Evolutionary conservation across 2,329 filamentous ascomycete genomes (phyloP).

Genomic region (Epicoccum nigrum): DNA sequence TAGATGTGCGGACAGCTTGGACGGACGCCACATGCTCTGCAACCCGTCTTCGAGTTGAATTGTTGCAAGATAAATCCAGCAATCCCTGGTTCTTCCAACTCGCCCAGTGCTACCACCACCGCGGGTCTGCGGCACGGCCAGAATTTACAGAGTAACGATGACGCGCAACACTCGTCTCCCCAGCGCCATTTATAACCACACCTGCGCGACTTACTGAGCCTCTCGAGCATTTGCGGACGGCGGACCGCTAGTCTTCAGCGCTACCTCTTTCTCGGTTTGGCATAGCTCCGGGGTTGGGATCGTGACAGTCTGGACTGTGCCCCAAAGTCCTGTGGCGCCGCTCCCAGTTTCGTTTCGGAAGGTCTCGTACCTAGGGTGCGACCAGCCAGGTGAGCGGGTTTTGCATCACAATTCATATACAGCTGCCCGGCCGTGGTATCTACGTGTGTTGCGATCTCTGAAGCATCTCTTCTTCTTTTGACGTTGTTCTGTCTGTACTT

Average conservation of each 20-base stretch:
- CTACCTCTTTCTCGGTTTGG: slow-evolving; percentile 8
- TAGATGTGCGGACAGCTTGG: neutral
- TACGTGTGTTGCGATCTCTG: neutral
- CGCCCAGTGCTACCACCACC: neutral
- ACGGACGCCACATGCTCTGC: neutral
- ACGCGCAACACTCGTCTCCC: slow-evolving; percentile 2
- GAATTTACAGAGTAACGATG: neutral
- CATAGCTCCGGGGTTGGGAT: slow-evolving; percentile 5
- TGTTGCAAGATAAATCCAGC: neutral
- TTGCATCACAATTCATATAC: slow-evolving; percentile 11
- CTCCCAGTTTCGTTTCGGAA: slow-evolving; percentile 23
- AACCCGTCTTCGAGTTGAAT: neutral
- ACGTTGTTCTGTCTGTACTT: neutral
- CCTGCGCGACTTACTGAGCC: slow-evolving; percentile 14
- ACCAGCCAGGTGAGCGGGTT: neutral
- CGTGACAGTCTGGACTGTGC: slow-evolving; percentile 21
- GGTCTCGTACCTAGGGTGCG: slow-evolving; percentile 17
- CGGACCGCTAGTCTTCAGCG: slow-evolving; percentile 13
- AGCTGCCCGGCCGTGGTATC: neutral
- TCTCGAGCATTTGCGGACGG: slow-evolving; percentile 7
- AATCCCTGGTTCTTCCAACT: neutral
- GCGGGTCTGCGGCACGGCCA: slow-evolving; percentile 4
- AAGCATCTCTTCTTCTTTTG: neutral
- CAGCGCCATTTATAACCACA: slow-evolving; percentile 3
- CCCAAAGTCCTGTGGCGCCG: slow-evolving; percentile 13